A percentile compares a stretch with the other conserved stretches of the same genome.
These are phyloP conservation scores for Zygotorulaspora chibaensis DNA, from an alignment of 805 yeast species.

Conservation along the genomic window DNA sequence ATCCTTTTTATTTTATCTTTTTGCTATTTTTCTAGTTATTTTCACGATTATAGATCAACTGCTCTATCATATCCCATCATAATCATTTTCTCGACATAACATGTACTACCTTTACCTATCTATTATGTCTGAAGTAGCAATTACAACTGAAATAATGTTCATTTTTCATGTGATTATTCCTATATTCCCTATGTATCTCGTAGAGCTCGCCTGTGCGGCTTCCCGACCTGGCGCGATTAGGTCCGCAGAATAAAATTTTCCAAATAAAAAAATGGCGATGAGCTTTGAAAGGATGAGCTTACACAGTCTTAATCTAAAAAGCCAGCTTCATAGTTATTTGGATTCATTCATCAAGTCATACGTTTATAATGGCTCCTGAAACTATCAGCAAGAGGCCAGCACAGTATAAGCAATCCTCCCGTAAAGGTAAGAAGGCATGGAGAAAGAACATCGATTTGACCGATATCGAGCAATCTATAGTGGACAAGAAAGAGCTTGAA, in stretches of 20 bases:
- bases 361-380: conserved; percentile 19
- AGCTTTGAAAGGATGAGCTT: conserved; percentile 19
- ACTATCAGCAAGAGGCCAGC: conserved; percentile 43
- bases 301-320: too few relatives aligned
- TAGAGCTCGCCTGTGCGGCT: too few relatives aligned
- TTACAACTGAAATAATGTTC: too few relatives aligned
- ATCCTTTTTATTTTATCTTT: not conserved
- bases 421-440: conserved; percentile 96
- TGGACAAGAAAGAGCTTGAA: conserved; percentile 58
- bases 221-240: too few relatives aligned
- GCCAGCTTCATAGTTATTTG: too few relatives aligned
- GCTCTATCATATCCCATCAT: not conserved
- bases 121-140: too few relatives aligned
- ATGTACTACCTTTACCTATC: too few relatives aligned
- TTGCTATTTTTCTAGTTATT: not conserved
- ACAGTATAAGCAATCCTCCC: conserved; percentile 64
- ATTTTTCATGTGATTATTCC: too few relatives aligned
- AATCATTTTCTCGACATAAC: too few relatives aligned
- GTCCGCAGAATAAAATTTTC: conserved; percentile 13
- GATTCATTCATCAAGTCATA: not conserved
- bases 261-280: conserved; percentile 9
- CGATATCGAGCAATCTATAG: conserved; percentile 70
- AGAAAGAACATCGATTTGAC: conserved; percentile 87
- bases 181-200: too few relatives aligned
- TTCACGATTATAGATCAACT: not conserved